Evolutionary conservation across 176 grass and related monocot genomes (phyloP).

Genomic region (Bromus sterilis): DNA sequence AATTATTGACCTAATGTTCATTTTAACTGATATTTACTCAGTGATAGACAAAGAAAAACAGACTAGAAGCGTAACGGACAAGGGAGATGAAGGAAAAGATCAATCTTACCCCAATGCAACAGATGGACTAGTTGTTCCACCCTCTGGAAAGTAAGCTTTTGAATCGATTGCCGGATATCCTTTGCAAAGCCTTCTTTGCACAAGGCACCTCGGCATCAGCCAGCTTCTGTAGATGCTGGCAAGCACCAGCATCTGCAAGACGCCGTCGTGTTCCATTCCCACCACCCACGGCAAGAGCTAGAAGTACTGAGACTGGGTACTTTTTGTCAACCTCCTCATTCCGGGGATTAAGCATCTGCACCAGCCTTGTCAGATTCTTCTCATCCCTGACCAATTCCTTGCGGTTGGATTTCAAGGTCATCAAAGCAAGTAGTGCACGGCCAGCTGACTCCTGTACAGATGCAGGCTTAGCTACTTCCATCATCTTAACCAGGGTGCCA

Average conservation of each 20-base stretch:
- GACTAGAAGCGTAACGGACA: background rate
- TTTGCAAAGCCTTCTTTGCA: constrained; percentile 84
- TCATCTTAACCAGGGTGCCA: constrained; percentile 53
- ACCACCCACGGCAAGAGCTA: constrained; percentile 61
- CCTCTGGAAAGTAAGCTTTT: constrained; percentile 63
- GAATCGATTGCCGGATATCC: constrained; percentile 57
- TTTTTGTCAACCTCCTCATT: constrained; percentile 67
- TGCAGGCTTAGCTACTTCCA: constrained; percentile 67
- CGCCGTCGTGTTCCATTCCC: constrained; percentile 48
- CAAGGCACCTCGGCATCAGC: constrained; percentile 63
- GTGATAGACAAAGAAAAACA: background rate
- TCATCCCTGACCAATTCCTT: constrained; percentile 69
- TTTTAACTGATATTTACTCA: background rate
- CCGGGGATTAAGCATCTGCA: constrained; percentile 65
- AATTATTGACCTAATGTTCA: background rate
- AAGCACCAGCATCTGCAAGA: constrained; percentile 57
- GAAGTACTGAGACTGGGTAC: constrained; percentile 48
- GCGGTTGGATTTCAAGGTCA: constrained; percentile 51
- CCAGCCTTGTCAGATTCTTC: constrained; percentile 62
- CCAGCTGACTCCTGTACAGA: constrained; percentile 64
- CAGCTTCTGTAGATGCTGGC: constrained; percentile 62
- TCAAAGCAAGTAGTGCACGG: constrained; percentile 43
- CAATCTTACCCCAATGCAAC: constrained; percentile 22
- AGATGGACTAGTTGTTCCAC: constrained; percentile 44
- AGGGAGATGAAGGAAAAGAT: background rate